A percentile compares a stretch with the other conserved stretches of the same genome.
phyloP scores from a whole-genome alignment of 805 yeast species.

The Yamadazyma philogaea region DNA sequence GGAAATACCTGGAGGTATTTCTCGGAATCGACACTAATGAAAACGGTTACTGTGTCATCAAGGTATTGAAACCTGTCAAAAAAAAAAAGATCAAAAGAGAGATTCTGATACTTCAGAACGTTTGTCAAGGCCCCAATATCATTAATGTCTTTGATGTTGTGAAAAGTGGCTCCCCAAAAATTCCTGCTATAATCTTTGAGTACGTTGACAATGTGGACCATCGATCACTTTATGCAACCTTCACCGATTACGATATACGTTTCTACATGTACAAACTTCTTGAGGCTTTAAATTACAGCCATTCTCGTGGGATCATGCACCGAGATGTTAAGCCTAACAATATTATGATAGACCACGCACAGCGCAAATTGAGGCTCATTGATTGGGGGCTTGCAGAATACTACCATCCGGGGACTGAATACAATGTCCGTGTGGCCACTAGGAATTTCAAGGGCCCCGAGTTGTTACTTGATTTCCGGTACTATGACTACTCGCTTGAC shows the following conservation, averaged over 20 bases:
- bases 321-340: slow-evolving; percentile 95
- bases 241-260: slow-evolving; percentile 71
- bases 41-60: slow-evolving; percentile 69
- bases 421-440: slow-evolving; percentile 91
- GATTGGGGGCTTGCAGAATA: slow-evolving; percentile 98
- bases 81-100: slow-evolving; percentile 89
- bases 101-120: slow-evolving; percentile 79
- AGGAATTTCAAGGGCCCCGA: slow-evolving; percentile 94
- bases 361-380: slow-evolving; percentile 68
- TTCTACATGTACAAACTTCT: slow-evolving; percentile 79
- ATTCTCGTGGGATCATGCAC: slow-evolving; percentile 94
- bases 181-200: slow-evolving; percentile 87
- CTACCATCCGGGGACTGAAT: slow-evolving; percentile 84
- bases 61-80: slow-evolving; percentile 89
- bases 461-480: slow-evolving; percentile 76
- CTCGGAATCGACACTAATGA: slow-evolving; percentile 71
- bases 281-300: slow-evolving; percentile 83
- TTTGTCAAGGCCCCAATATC: slow-evolving; percentile 82
- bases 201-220: slow-evolving; percentile 80
- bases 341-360: slow-evolving; percentile 86
- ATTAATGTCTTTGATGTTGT: slow-evolving; percentile 77
- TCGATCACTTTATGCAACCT: slow-evolving; percentile 74
- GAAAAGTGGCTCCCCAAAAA: slow-evolving; percentile 72
- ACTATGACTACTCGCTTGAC: slow-evolving; percentile 88
- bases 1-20: slow-evolving; percentile 94